Base-by-base conservation (phyloP, 2,329 filamentous ascomycete genomes). In the Sarocladium brachiariae region DNA sequence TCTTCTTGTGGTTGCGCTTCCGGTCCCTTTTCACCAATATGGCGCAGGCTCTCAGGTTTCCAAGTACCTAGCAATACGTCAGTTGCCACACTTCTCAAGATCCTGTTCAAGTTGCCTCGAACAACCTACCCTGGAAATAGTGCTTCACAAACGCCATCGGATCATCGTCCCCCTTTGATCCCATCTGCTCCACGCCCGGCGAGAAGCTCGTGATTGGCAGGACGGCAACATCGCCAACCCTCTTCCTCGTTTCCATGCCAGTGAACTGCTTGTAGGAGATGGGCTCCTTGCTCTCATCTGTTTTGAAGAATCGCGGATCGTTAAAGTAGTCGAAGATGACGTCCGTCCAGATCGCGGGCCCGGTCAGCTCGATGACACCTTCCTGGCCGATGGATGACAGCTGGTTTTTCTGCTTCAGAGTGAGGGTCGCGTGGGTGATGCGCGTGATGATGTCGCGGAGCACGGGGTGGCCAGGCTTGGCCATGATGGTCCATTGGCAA, bases 121-220 rank as follows among this genome's bases (percentile, higher is more conserved):
- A 27, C 23, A 43, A 66, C 77, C 58, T 72, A 95, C 92, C 93
- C 74, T 95, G 89, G 66, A 99, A 99, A 51, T 90, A 84, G 70
- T 99, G 93, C 71, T 93, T 91, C 54, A 99, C 93, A 74, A 95
- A 97, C 2, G 93, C 93, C 89, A 96, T 92, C 1, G 90, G 89
- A 64, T 97, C 86, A 58, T 96, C 89, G 37, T 84, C 78, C 55
- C 95, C 90, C 61, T 85, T 84, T 41, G 93, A 87, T 11, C 87
- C 88, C 90, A 96, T 97, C 65, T 96, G 90, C 59, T 84, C 80
- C 39, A 97, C 89, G 23, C 93, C 93, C 1, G 93, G 93, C 61
- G 90, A 96, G 74, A 99, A 99, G 68, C 90, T 92, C 6, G 93
- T 99, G 61, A 99, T 97, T 23, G 93, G 93, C 53, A 99, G 71